Conservation (phyloP, 805 yeast genomes). For the Starmerella etchellsii region DNA sequence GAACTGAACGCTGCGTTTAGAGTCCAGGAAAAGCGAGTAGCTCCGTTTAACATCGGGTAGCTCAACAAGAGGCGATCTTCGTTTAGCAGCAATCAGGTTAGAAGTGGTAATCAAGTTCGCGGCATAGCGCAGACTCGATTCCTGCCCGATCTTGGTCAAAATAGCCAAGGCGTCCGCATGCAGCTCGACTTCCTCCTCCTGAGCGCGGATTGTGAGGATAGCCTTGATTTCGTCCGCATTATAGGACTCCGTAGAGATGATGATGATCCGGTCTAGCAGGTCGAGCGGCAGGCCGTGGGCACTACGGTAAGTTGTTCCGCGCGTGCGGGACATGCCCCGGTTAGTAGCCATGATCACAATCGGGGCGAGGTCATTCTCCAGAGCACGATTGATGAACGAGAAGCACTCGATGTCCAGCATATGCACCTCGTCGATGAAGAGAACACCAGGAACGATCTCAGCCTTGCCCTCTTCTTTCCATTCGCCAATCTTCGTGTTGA, state of each 20-base stretch:
- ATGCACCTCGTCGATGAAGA: conserved; percentile 95
- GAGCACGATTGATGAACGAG: conserved; percentile 86
- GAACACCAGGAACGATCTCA: conserved; percentile 88
- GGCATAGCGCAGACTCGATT: conserved; percentile 84
- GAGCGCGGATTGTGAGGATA: conserved; percentile 78
- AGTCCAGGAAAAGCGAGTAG: conserved; percentile 75
- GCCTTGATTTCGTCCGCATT: conserved; percentile 71
- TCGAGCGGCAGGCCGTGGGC: conserved; percentile 98
- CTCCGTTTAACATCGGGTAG: conserved; percentile 76
- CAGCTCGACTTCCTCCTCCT: conserved; percentile 85
- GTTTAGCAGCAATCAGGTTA: conserved; percentile 69
- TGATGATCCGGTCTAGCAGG: conserved; percentile 82
- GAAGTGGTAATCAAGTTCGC: conserved; percentile 83
- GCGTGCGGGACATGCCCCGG: conserved; percentile 83
- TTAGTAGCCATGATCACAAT: conserved; percentile 97
- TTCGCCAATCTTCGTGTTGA: conserved; percentile 90
- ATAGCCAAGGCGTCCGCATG: conserved; percentile 71
- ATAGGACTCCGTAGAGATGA: conserved; percentile 75
- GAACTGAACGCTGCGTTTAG: conserved; percentile 77
- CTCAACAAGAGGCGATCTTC: conserved; percentile 60
- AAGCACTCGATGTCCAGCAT: conserved; percentile 97
- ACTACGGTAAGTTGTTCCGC: conserved; percentile 86
- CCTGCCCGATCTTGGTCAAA: conserved; percentile 78
- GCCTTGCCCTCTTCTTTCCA: conserved; percentile 99
- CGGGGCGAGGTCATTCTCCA: conserved; percentile 94